These are phyloP conservation scores for Apiotrichum sp. DNA, from an alignment of 1,284 basidiomycete species.

Conservation along the genomic window DNA sequence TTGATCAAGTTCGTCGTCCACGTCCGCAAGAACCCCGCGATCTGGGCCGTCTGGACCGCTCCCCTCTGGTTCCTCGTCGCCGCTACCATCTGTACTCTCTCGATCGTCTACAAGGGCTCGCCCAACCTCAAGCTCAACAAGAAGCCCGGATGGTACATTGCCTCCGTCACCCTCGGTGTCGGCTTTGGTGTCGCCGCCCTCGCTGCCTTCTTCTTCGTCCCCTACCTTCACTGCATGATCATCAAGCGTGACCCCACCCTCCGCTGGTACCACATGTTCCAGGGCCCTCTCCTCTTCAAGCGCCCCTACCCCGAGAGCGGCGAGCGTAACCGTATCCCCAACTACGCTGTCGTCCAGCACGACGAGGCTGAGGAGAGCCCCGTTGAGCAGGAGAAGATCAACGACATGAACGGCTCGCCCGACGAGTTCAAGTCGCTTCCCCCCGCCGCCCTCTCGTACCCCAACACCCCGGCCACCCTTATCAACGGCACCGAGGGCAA, in stretches of 20 bases:
- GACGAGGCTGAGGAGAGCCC: slow-evolving; percentile 17
- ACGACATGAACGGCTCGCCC: not conserved
- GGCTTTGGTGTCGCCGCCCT: slow-evolving; percentile 44
- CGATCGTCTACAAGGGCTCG: slow-evolving; percentile 49
- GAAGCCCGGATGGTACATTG: slow-evolving; percentile 37
- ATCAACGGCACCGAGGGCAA: slow-evolving; percentile 2
- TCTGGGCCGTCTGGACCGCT: slow-evolving; percentile 45
- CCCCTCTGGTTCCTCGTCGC: slow-evolving; percentile 50
- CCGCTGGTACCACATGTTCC: slow-evolving; percentile 47
- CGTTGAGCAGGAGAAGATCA: slow-evolving; percentile 15
- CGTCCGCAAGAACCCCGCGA: slow-evolving; percentile 40
- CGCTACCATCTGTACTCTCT: slow-evolving; percentile 41
- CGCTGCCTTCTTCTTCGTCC: slow-evolving; percentile 49
- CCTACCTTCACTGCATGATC: slow-evolving; percentile 48
- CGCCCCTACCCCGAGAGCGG: slow-evolving; percentile 35
- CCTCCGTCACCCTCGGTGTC: slow-evolving; percentile 44
- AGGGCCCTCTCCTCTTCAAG: slow-evolving; percentile 47
- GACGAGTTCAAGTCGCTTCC: slow-evolving; percentile 20
- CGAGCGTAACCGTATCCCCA: slow-evolving; percentile 1
- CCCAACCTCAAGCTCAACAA: slow-evolving; percentile 47
- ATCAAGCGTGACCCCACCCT: slow-evolving; percentile 48
- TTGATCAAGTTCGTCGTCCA: slow-evolving; percentile 48
- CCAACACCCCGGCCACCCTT: not conserved
- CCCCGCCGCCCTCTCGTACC: slow-evolving; percentile 18
- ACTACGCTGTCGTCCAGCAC: slow-evolving; percentile 37